These are phyloP conservation scores for Liriodendron chinense DNA, from an alignment of 164 flowering plant species.

Conservation along the genomic window DNA sequence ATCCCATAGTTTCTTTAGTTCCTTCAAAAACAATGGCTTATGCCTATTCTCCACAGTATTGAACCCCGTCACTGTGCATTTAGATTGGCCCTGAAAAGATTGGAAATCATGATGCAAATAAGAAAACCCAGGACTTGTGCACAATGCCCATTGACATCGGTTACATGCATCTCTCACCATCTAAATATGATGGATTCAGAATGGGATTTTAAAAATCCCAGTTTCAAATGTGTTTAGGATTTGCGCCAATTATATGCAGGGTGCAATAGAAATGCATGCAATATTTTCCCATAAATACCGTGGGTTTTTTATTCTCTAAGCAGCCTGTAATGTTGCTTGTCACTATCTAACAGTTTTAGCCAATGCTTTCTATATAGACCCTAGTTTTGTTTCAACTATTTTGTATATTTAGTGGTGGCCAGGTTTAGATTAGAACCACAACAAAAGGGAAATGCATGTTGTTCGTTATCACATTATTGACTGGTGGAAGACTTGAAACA, in stretches of 20 bases:
- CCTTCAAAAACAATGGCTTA: conserved; percentile 74
- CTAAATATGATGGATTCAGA: not conserved
- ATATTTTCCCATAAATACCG: not conserved
- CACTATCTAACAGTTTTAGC: not conserved
- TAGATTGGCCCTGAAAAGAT: conserved; percentile 54
- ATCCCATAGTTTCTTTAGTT: conserved; percentile 74
- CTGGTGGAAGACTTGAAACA: no score
- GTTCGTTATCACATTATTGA: no score
- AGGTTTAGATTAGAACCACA: no score
- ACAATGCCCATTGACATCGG: no score
- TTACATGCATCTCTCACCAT: not conserved
- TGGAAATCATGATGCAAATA: not conserved
- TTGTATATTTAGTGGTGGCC: no score
- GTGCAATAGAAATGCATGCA: not conserved
- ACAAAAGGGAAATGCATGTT: no score
- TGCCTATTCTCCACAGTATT: conserved; percentile 55
- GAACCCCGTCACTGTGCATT: conserved; percentile 60
- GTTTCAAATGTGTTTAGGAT: not conserved
- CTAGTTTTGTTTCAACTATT: no score
- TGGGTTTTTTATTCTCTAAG: not conserved
- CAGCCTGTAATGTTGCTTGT: not conserved
- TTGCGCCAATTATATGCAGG: not conserved
- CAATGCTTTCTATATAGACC: no score
- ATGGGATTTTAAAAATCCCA: not conserved
- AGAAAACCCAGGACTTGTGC: not conserved